A percentile compares a stretch with the other conserved stretches of the same genome.
These are phyloP conservation scores for Trametes maxima DNA, from an alignment of 768 basidiomycete genomes.

Conservation along the genomic window DNA sequence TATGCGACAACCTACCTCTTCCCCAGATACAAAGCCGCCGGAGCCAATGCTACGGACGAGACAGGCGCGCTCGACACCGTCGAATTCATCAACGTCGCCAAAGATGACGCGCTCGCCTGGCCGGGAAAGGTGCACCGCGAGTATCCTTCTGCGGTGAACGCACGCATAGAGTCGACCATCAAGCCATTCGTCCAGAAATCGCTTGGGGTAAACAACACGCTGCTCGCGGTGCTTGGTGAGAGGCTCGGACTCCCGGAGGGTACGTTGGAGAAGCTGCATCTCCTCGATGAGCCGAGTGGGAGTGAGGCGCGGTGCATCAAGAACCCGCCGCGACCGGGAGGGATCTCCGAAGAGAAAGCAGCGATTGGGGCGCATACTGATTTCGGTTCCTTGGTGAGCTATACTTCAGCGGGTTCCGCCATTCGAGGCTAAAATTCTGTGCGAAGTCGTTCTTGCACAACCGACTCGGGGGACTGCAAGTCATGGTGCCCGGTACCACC, in stretches of 20 bases:
- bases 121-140: constrained; percentile 34
- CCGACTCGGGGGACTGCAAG: constrained; percentile 69
- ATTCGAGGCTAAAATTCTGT: background rate
- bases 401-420: background rate
- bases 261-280: constrained; percentile 33
- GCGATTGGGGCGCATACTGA: constrained; percentile 42
- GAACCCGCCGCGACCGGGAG: constrained; percentile 32
- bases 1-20: background rate
- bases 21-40: constrained; percentile 35
- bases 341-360: constrained; percentile 29
- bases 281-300: constrained; percentile 31
- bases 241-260: constrained; percentile 38
- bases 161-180: constrained; percentile 32
- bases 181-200: constrained; percentile 35
- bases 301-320: constrained; percentile 39
- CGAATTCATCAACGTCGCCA: constrained; percentile 40
- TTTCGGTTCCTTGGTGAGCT: constrained; percentile 37
- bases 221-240: constrained; percentile 36
- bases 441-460: constrained; percentile 68
- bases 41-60: constrained; percentile 37
- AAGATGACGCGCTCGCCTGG: constrained; percentile 41
- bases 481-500: constrained; percentile 60
- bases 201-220: constrained; percentile 32
- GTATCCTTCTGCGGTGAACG: constrained; percentile 37
- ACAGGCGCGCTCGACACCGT: constrained; percentile 36